Evolutionary conservation across 140 eudicot genomes (phyloP).

Genomic region (Ambrosia hybrid): DNA sequence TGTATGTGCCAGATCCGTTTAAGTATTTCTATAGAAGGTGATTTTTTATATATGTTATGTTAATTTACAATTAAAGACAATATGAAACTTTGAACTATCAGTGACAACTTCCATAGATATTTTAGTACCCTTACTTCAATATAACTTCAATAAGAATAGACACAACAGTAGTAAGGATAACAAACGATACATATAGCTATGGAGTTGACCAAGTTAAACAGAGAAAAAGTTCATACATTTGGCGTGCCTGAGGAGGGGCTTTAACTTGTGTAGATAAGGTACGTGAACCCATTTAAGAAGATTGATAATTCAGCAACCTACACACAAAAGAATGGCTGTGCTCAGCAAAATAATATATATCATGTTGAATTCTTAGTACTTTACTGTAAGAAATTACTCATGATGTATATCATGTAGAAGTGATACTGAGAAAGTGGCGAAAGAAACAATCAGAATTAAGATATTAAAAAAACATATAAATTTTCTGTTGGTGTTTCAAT

Average conservation of each 20-base stretch:
- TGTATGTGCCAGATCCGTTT: not conserved
- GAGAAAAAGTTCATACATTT: slow-evolving; percentile 41
- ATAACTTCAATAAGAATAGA: not conserved
- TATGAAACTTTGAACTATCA: not conserved
- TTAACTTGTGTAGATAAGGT: slow-evolving; percentile 53
- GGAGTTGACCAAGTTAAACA: slow-evolving; percentile 20
- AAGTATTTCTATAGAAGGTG: not conserved
- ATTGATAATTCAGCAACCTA: slow-evolving; percentile 52
- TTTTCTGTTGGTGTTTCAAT: not conserved
- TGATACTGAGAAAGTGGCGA: not conserved
- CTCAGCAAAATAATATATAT: slow-evolving; percentile 7
- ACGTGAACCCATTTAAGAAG: slow-evolving; percentile 41
- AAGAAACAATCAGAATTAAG: slow-evolving; percentile 11
- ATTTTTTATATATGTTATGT: not conserved
- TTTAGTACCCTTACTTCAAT: not conserved
- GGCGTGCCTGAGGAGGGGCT: slow-evolving; percentile 69
- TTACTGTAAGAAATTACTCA: not conserved
- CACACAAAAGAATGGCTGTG: slow-evolving; percentile 22
- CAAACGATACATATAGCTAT: slow-evolving; percentile 22
- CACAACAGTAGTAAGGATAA: not conserved
- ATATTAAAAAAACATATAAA: not conserved
- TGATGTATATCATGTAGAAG: slow-evolving; percentile 12
- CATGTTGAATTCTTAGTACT: not conserved
- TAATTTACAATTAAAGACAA: not conserved
- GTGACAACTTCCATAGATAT: slow-evolving; percentile 1